These are phyloP conservation scores for Parmelia sp. DNA, from an alignment of 495 filamentous ascomycete species.

Conservation along the genomic window DNA sequence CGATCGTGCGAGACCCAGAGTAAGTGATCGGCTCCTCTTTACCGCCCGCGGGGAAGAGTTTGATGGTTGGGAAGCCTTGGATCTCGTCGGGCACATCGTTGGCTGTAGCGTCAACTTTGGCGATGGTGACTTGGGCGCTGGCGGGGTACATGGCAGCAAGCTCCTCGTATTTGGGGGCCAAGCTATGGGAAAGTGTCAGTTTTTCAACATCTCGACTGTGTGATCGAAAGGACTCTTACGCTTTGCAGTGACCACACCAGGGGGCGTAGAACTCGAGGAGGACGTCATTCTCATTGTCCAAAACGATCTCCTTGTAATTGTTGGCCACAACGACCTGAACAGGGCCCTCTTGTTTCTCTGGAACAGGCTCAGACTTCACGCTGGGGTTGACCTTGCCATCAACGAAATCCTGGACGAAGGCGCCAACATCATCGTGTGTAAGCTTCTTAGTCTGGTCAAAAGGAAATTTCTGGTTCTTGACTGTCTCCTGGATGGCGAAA, in stretches of 20 bases:
- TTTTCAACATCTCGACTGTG: not conserved
- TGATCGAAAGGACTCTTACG: slow-evolving; percentile 39
- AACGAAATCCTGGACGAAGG: slow-evolving; percentile 84
- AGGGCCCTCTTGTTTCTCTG: slow-evolving; percentile 86
- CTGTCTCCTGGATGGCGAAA: slow-evolving; percentile 94
- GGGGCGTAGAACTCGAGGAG: slow-evolving; percentile 98
- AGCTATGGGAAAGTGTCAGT: slow-evolving; percentile 34
- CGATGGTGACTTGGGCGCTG: slow-evolving; percentile 78
- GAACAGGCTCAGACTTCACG: slow-evolving; percentile 97
- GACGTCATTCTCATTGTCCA: slow-evolving; percentile 94
- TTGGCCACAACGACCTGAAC: slow-evolving; percentile 88
- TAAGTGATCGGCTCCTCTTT: slow-evolving; percentile 85
- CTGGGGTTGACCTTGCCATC: slow-evolving; percentile 85
- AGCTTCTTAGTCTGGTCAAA: slow-evolving; percentile 81
- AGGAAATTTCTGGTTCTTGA: slow-evolving; percentile 96
- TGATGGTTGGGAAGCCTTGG: slow-evolving; percentile 98
- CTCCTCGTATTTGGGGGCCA: slow-evolving; percentile 71
- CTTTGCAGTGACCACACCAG: slow-evolving; percentile 99
- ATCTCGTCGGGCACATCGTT: slow-evolving; percentile 98
- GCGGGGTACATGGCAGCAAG: slow-evolving; percentile 74
- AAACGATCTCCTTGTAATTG: slow-evolving; percentile 86
- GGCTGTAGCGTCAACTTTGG: slow-evolving; percentile 95
- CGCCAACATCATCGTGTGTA: slow-evolving; percentile 63
- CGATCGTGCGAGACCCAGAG: slow-evolving; percentile 78
- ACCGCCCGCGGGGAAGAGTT: slow-evolving; percentile 85